phyloP scores from a whole-genome alignment of 1,284 basidiomycete genomes.

The Microbotryum scabiosae region DNA sequence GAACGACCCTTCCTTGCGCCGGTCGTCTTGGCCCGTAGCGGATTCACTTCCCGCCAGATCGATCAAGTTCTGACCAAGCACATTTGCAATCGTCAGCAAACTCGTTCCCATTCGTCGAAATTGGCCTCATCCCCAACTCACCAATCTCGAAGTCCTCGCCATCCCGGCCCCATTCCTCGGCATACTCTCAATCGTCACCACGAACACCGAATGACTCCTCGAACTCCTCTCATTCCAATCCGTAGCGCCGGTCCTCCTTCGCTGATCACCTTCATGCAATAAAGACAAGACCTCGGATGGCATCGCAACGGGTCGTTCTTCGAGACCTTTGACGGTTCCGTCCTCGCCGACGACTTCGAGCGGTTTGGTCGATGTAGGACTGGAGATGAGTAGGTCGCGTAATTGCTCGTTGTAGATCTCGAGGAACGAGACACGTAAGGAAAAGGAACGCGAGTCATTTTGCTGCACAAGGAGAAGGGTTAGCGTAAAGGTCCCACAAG shows the following conservation, averaged over 20 bases:
- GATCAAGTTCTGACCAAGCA: slow-evolving; percentile 44
- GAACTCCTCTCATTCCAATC: slow-evolving; percentile 52
- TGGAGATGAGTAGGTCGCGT: slow-evolving; percentile 44
- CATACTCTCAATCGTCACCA: slow-evolving; percentile 41
- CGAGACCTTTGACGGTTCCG: slow-evolving; percentile 38
- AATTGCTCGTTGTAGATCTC: slow-evolving; percentile 54
- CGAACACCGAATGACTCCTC: slow-evolving; percentile 49
- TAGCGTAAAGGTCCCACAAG: background rate
- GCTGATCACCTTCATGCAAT: slow-evolving; percentile 45
- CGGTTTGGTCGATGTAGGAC: background rate
- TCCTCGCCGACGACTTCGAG: slow-evolving; percentile 36
- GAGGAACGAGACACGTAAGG: slow-evolving; percentile 51
- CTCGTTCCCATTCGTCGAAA: background rate
- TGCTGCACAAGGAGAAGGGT: slow-evolving; percentile 19
- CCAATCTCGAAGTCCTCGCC: slow-evolving; percentile 16
- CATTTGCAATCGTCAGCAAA: background rate
- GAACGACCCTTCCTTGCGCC: slow-evolving; percentile 50
- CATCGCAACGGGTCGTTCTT: slow-evolving; percentile 48
- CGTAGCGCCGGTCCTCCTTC: slow-evolving; percentile 48
- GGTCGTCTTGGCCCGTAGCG: slow-evolving; percentile 47
- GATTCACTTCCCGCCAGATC: slow-evolving; percentile 52
- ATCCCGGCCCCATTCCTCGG: slow-evolving; percentile 18
- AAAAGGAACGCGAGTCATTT: slow-evolving; percentile 40
- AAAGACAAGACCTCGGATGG: slow-evolving; percentile 46
- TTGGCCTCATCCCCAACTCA: background rate